Evolutionary conservation across 768 basidiomycete genomes (phyloP), one percentile per base, ranked within the genome.

Genomic region (Tulasnella sp.): DNA sequence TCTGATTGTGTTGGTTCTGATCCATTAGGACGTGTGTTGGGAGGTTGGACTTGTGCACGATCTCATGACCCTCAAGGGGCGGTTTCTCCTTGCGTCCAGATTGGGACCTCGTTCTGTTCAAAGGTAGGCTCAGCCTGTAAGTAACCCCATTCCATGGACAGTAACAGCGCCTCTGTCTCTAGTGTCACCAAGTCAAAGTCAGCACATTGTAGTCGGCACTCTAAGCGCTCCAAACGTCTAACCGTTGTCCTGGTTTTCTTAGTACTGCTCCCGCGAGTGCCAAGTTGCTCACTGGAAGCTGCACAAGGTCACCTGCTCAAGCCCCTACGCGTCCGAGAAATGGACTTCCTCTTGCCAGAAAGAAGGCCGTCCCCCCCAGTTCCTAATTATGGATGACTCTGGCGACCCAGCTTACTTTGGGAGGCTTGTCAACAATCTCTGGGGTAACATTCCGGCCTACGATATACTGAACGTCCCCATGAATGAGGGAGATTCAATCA

Each of bases 231-330:
- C 12, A 40, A 38, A 31, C 18, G 10, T 19, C 42, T 73, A 24
- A 73, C 72, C 24, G 19, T 10, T 24, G 4, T 24, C 36, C 39
- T 34, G n/a, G 58, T 2, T 62, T 62, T 40, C 10, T 3, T 40
- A 73, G 72, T 73, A 73, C 42, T 73, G 72, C 31, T 73, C 72
- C n/a, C 36, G 34, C 87, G 87, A 85, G 48, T 88, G 88, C 76
- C 88, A 88, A 80, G 83, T 77, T 21, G 81, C 79, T 21, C 86
- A 88, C 80, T 89, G 87, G 87, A 83, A 83, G 44, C 80, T 83
- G 7, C 87, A 88, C 82, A 87, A 86, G 81, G 58, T 68, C 0
- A 74, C 82, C 0, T 88, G 87, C 80, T 83, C 82, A 16, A 84
- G 87, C 2, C 83, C 72, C 72, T 73, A 39, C 36, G 72, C 72